Evolutionary conservation across 208 protist species (phyloP), one percentile per base, ranked within the genome.

Genomic region (Trypanosoma grayi): DNA sequence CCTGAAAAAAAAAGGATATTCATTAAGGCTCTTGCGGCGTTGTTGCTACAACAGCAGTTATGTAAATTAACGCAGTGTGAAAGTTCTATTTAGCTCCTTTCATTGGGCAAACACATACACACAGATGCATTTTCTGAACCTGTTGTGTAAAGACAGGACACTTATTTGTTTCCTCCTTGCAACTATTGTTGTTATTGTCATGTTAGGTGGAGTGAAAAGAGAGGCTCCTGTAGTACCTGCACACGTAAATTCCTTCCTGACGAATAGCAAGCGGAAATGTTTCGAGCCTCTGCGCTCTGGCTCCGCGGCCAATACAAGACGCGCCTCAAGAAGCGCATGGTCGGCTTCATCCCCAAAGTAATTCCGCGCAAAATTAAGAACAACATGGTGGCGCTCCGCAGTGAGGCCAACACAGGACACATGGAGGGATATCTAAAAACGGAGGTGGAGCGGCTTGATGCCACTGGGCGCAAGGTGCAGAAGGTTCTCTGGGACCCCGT

Each of bases 351-450:
- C 41, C 87, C 87, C 0, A 90, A 88, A 47, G 87, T 93, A 10
- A 75, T 93, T 36, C 87, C 83, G 5, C 61, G 87, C 27, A 93
- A 93, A 61, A 89, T 93, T 43, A 73, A 80, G 39, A 89, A 89
- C 63, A 90, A 89, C 61, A 81, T 71, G 46, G 81, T 93, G 5
- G 87, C 87, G 16, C 56, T 93, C 50, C 87, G 87, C 40, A 90
- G 81, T 57, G 81, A 93, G 70, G 87, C 83, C 0, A 93, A 91
- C 72, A 91, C 87, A 3, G 87, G 83, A 14, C 75, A 85, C 60
- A 90, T 93, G 34, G 79, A 91, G 58, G 83, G 87, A 11, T 85
- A 93, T 60, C 75, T 93, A 37, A 93, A 93, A 54, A 91, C 83
- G 0, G 81, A 90, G 27, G 60, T 27, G 3, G 87, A 93, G 61